phyloP scores from a whole-genome alignment of 1,139 yeast genomes.

The Pichia sp. region DNA sequence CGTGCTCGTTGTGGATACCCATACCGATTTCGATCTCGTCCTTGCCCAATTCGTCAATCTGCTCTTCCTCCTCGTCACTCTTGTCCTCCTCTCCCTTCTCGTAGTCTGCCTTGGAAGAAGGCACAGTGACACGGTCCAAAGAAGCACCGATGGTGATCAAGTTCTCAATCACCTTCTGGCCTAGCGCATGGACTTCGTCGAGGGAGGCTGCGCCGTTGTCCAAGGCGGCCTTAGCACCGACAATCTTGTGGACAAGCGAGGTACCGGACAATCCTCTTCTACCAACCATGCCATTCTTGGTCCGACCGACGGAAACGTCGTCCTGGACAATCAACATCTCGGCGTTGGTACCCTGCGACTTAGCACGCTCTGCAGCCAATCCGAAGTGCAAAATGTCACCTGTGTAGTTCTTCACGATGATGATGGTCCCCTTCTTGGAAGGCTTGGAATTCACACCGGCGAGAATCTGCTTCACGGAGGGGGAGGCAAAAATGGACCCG shows the following conservation, averaged over 20 bases:
- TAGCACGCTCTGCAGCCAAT: slow-evolving; percentile 81
- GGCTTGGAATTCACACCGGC: slow-evolving; percentile 61
- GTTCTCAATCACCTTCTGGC: slow-evolving; percentile 56
- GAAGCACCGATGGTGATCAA: slow-evolving; percentile 88
- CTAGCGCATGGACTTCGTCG: slow-evolving; percentile 51
- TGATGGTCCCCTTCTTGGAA: slow-evolving; percentile 56
- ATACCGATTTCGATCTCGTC: slow-evolving; percentile 84
- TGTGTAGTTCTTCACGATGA: slow-evolving; percentile 85
- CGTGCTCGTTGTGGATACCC: slow-evolving; percentile 96
- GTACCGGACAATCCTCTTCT: slow-evolving; percentile 94
- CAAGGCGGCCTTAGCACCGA: slow-evolving; percentile 69
- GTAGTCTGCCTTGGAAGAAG: slow-evolving; percentile 55
- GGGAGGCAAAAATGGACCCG: slow-evolving; percentile 87
- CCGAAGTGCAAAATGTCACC: slow-evolving; percentile 94
- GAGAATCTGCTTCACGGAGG: slow-evolving; percentile 81
- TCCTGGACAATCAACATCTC: slow-evolving; percentile 78
- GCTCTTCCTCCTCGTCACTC: slow-evolving; percentile 48
- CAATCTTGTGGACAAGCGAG: slow-evolving; percentile 74
- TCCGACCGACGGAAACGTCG: slow-evolving; percentile 87
- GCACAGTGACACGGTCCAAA: slow-evolving; percentile 69
- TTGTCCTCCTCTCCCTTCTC: slow-evolving; percentile 24
- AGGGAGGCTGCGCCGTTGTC: slow-evolving; percentile 40
- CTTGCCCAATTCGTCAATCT: slow-evolving; percentile 35
- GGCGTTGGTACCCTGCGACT: slow-evolving; percentile 65
- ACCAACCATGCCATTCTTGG: slow-evolving; percentile 86